Base-by-base conservation (phyloP, 2,329 filamentous ascomycete genomes). In the Lachnum nothofagi region DNA sequence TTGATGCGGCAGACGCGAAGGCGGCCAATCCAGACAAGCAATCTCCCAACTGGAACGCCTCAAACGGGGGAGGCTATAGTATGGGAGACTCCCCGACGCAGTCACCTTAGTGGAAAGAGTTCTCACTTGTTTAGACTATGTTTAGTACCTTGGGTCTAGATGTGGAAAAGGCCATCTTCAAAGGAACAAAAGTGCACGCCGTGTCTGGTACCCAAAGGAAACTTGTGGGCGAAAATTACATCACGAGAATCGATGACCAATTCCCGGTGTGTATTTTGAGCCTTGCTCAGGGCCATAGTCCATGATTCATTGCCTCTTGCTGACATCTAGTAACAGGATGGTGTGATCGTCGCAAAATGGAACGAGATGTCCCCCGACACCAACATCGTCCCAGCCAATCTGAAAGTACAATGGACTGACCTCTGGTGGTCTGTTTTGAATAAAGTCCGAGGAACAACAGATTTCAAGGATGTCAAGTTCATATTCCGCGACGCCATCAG, bases 291-390 rank as follows among this genome's bases (percentile, higher is more conserved):
- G 14, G 12, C 12, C 12, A 33, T 16, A 33, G 16, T 33, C 10
- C 2, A n/a, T n/a, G 12, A n/a, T 5, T 33, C 4, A 33, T 14
- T n/a, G 12, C 16, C 14, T 33, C 29, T 6, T 33, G 16, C 29
- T 33, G 29, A 33, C 12, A 5, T n/a, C 8, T 14, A 16, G 16
- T 12, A 33, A n/a, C 16, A 33, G 29, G 12, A 4, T 24, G 44
- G 17, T 10, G 5, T 40, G 23, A 34, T 34, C 9, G 20, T 41
- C 16, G 24, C 24, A 5, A 31, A 17, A 24, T 41, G 4, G 17
- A 41, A 41, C 17, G 27, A 46, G 12, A 46, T 46, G 44, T 40
- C n/a, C 20, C n/a, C n/a, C n/a, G 5, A n/a, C 5, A 33, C 31
- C 35, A 46, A 46, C 16, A 25, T 46, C 19, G 44, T 37, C 3